Percentiles rank a stretch among this genome's conserved stretches.
phyloP scores from a whole-genome alignment of 805 yeast species.

The Scheffersomyces ergatensis region DNA sequence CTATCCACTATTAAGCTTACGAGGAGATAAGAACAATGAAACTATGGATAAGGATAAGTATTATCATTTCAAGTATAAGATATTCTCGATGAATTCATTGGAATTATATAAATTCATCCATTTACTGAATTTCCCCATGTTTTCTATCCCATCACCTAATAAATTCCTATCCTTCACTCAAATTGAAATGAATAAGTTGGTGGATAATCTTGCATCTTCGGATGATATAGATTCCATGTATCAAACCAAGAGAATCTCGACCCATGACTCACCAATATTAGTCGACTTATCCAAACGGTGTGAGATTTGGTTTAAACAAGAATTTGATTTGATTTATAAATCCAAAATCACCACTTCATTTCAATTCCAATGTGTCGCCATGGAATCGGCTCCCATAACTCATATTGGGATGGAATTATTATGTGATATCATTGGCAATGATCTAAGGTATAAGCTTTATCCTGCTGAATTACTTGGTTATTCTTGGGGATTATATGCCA shows the following conservation, averaged over 20 bases:
- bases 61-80: conserved; percentile 44
- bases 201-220: conserved; percentile 21
- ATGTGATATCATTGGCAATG: conserved; percentile 43
- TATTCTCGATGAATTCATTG: not conserved
- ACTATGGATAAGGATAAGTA: conserved; percentile 26
- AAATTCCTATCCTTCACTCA: conserved; percentile 34
- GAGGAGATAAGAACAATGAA: not conserved
- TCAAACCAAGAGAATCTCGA: conserved; percentile 23
- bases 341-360: conserved; percentile 43
- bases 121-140: not conserved
- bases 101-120: conserved; percentile 2
- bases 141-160: conserved; percentile 27
- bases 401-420: conserved; percentile 55
- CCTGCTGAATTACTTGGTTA: conserved; percentile 54
- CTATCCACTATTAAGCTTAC: not conserved
- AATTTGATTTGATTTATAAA: conserved; percentile 16
- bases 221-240: conserved; percentile 21
- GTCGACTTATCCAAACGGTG: conserved; percentile 26
- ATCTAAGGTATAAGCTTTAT: conserved; percentile 44
- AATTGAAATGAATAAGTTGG: conserved; percentile 16
- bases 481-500: conserved; percentile 55
- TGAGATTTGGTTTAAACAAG: conserved; percentile 55
- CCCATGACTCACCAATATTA: conserved; percentile 32
- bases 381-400: conserved; percentile 31
- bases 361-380: conserved; percentile 34